Percentiles rank a stretch among this genome's conserved stretches.
phyloP scores from a whole-genome alignment of 2,329 filamentous ascomycete species.

The Aspergillus alliaceus region DNA sequence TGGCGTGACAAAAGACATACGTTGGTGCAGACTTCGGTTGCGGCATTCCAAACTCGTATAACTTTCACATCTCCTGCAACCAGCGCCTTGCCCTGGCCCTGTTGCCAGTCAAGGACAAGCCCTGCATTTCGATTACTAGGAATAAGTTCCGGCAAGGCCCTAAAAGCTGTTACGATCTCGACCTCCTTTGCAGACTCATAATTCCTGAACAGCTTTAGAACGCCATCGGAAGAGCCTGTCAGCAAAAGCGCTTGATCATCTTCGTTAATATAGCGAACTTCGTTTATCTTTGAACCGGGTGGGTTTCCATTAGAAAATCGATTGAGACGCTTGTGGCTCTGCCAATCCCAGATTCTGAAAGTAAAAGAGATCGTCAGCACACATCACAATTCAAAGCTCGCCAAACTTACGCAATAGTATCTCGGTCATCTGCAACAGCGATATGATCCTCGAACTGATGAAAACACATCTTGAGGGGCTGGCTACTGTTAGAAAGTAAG shows the following conservation, averaged over 20 bases:
- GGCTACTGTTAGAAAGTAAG: slow-evolving; percentile 84
- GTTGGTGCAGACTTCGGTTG: slow-evolving; percentile 84
- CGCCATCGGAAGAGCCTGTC: slow-evolving; percentile 92
- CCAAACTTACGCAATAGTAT: slow-evolving; percentile 66
- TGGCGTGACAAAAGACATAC: slow-evolving; percentile 37
- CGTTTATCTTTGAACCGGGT: slow-evolving; percentile 83
- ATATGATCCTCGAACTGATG: slow-evolving; percentile 98
- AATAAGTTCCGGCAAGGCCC: slow-evolving; percentile 88
- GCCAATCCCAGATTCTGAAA: slow-evolving; percentile 83
- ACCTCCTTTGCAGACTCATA: slow-evolving; percentile 77
- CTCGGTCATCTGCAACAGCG: slow-evolving; percentile 87
- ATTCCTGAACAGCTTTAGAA: slow-evolving; percentile 88
- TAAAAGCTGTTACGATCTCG: slow-evolving; percentile 86
- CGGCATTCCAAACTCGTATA: slow-evolving; percentile 94
- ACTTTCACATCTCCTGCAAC: slow-evolving; percentile 95
- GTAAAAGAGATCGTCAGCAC: slow-evolving; percentile 5
- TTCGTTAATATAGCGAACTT: slow-evolving; percentile 97
- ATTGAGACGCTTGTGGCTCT: slow-evolving; percentile 69
- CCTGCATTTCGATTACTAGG: slow-evolving; percentile 93
- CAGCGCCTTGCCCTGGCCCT: slow-evolving; percentile 91
- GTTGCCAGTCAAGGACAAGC: slow-evolving; percentile 98
- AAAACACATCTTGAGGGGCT: slow-evolving; percentile 90
- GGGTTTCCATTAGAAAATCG: slow-evolving; percentile 96
- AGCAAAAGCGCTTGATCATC: slow-evolving; percentile 94
- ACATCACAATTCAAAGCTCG: background rate